Evolutionary conservation across 331 rosid species (phyloP).

Genomic region (Malus hybrid): DNA sequence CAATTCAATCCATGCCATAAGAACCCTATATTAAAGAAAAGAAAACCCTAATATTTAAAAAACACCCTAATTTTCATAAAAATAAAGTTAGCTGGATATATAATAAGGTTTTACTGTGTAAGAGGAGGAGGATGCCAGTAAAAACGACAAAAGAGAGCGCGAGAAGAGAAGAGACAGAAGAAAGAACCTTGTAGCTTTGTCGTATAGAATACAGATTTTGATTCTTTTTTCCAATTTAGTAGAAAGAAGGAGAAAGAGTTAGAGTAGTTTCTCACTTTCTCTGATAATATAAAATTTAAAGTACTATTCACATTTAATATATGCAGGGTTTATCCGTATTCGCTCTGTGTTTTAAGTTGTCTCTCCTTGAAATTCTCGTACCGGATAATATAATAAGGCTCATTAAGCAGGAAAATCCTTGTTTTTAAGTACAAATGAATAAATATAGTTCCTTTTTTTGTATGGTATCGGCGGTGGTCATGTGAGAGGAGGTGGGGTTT

Average conservation of each 20-base stretch:
- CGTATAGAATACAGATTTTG: constrained; percentile 36
- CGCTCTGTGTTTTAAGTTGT: constrained; percentile 73
- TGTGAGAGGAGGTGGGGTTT: constrained; percentile 87
- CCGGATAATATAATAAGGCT: not conserved
- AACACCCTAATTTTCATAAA: not conserved
- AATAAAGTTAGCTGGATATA: not conserved
- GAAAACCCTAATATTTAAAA: no score
- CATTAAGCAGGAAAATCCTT: not conserved
- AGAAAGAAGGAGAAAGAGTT: constrained; percentile 15
- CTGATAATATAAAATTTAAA: not conserved
- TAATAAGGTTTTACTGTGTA: not conserved
- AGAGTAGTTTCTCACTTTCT: not conserved
- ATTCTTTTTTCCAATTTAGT: constrained; percentile 26
- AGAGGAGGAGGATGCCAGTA: constrained; percentile 14
- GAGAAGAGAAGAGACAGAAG: constrained; percentile 40
- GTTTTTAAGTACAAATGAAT: constrained; percentile 1
- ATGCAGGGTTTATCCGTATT: constrained; percentile 40
- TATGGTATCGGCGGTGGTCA: constrained; percentile 87
- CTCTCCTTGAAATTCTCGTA: constrained; percentile 66
- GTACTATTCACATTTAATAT: not conserved
- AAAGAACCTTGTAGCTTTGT: constrained; percentile 50
- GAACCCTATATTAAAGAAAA: not conserved
- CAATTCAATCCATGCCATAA: not conserved
- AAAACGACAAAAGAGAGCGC: constrained; percentile 47
- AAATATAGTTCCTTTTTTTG: not conserved